Conservation (phyloP, 1,284 basidiomycete species). For the Irpex sp. region DNA sequence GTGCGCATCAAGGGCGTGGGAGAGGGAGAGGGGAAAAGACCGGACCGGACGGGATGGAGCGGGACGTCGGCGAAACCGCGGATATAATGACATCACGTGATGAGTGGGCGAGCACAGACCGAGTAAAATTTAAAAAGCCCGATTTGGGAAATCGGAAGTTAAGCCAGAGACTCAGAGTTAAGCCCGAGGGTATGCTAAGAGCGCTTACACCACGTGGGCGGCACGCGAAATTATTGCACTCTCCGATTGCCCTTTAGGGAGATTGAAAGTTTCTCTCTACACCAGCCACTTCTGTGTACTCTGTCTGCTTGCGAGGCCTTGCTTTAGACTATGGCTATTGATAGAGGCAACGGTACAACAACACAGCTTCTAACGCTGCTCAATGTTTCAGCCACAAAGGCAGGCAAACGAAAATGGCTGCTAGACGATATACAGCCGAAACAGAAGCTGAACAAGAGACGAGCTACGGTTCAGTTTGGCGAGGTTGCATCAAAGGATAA, state of each 20-base stretch:
- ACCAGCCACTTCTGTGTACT: not conserved
- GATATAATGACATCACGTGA: no score
- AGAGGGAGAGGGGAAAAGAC: no score
- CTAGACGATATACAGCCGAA: constrained; percentile 39
- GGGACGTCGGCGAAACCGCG: no score
- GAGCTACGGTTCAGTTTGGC: constrained; percentile 18
- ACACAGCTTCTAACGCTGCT: constrained; percentile 88
- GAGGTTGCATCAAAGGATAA: not conserved
- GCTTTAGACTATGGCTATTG: constrained; percentile 21
- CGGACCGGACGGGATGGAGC: no score
- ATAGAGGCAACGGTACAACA: constrained; percentile 51
- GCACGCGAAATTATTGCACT: not conserved
- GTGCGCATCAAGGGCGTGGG: no score
- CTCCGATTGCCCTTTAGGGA: constrained; percentile 1
- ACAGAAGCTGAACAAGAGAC: constrained; percentile 66
- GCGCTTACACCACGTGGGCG: constrained; percentile 1
- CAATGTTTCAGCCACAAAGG: constrained; percentile 84
- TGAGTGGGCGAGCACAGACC: no score
- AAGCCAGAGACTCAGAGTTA: no score
- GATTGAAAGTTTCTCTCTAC: not conserved
- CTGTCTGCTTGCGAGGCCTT: not conserved
- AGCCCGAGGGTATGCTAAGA: not conserved
- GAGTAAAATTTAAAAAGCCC: no score
- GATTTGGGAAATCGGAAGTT: no score
- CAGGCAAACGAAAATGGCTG: constrained; percentile 54